phyloP scores from a whole-genome alignment of 169 alveolate genomes.

The Plasmodium gonderi region DNA sequence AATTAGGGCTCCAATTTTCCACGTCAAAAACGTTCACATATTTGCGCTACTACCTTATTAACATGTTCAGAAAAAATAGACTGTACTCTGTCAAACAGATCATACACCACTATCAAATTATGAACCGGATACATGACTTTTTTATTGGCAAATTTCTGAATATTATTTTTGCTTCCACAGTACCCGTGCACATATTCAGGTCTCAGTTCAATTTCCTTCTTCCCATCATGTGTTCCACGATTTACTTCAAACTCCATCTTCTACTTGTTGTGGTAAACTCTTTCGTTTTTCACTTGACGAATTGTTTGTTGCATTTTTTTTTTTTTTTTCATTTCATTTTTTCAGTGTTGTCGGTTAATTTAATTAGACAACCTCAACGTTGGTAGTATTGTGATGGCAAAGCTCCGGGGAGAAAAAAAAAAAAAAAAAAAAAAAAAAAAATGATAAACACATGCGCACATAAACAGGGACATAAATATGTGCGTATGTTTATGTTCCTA shows the following conservation, averaged over 20 bases:
- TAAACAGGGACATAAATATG: background rate
- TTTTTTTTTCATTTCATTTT: background rate
- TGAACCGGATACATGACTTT: slow-evolving; percentile 29
- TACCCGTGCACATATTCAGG: slow-evolving; percentile 52
- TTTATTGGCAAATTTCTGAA: slow-evolving; percentile 20
- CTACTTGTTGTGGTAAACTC: background rate
- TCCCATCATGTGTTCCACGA: background rate
- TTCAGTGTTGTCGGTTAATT: background rate
- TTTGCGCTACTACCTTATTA: slow-evolving; percentile 23
- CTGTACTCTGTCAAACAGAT: slow-evolving; percentile 11
- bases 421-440: background rate
- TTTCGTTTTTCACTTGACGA: slow-evolving; percentile 11
- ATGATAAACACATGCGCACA: too few relatives aligned
- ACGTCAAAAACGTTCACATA: background rate
- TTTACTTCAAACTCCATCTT: background rate
- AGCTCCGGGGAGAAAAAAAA: background rate
- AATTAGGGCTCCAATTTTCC: too few relatives aligned
- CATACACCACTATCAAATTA: slow-evolving; percentile 52
- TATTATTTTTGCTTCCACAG: slow-evolving; percentile 29
- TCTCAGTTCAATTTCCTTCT: slow-evolving; percentile 1
- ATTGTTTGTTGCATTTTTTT: background rate
- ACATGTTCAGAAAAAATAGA: slow-evolving; percentile 42
- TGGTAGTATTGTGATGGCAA: background rate
- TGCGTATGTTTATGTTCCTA: background rate
- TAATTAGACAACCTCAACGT: background rate